Evolutionary conservation across 495 filamentous ascomycete genomes (phyloP).

Genomic region (Penicillium cosmopolitanum): DNA sequence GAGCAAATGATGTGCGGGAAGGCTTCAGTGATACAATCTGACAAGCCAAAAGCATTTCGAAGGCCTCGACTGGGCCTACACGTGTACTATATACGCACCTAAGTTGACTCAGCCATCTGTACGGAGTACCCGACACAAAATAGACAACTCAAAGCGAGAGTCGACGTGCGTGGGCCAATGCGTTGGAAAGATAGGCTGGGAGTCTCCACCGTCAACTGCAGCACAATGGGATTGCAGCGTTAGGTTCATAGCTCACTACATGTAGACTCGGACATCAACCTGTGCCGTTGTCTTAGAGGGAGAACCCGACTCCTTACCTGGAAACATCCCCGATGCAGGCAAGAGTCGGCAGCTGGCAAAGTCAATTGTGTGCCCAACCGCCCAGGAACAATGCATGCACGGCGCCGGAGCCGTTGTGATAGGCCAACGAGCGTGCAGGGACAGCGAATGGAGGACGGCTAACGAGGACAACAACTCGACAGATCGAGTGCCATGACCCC

Average conservation of each 20-base stretch:
- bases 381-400: slow-evolving; percentile 21
- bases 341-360: slow-evolving; percentile 12
- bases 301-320: slow-evolving; percentile 9
- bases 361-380: slow-evolving; percentile 15
- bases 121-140: not conserved
- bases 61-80: slow-evolving; percentile 4
- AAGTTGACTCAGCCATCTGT: not conserved
- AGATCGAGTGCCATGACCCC: slow-evolving; percentile 23
- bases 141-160: slow-evolving; percentile 6
- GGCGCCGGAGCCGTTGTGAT: slow-evolving; percentile 18
- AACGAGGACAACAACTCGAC: slow-evolving; percentile 13
- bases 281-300: slow-evolving; percentile 1
- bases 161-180: not conserved
- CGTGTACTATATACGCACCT: slow-evolving; percentile 3
- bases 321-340: not conserved
- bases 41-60: not conserved
- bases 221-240: slow-evolving; percentile 7
- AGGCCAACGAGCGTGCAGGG: slow-evolving; percentile 13
- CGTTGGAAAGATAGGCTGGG: slow-evolving; percentile 1
- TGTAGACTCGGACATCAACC: not conserved
- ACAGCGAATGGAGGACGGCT: slow-evolving; percentile 11
- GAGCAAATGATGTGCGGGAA: not conserved
- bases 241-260: not conserved
- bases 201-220: not conserved
- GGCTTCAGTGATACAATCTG: not conserved